Evolutionary conservation across 345 rosid genomes (phyloP), one percentile per base, ranked within the genome.

Genomic region (Hibiscus mutabilis): DNA sequence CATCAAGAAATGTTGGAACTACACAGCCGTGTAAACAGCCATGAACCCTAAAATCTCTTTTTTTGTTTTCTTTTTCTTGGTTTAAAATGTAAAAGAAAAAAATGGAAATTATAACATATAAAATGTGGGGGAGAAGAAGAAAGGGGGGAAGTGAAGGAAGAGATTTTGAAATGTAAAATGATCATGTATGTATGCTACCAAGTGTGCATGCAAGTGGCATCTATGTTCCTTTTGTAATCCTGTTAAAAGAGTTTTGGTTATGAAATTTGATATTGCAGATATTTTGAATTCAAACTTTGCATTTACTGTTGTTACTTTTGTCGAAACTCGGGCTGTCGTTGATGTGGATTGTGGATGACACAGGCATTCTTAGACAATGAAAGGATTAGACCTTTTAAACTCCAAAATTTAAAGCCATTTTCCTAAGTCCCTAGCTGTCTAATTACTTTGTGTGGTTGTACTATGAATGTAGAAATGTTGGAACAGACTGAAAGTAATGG

Each of bases 1-100:
- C 96, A 95, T 79, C 97, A 82, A 76, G 99, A 95, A 74, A 90
- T 90, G 96, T 80, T 87, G 37, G 97, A 92, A 75, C 91, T 95
- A 69, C 97, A 84, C 79, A 90, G 85, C 80, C 95, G 97, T 63
- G 96, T 90, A 63, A 86, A 90, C 86, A 92, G 96, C 83, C 93
- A 90, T 76, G 99, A 92, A 80, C 97, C 93, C 5, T 94, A 78
- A 83, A 51, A 33, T 4, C 14, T 64, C 5, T 2, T 19, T 37
- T 10, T 0, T 2, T 59, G 12, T 2, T 19, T 37, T 10, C 0
- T 2, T 59, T 37, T 60, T 3, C 3, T 22, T 10, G n/a, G 40
- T 42, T 68, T 10, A 70, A 37, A 13, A 29, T 1, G 60, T 25
- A 66, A 42, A 60, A 65, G 46, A 15, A 27, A 27, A 27, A 27